Evolutionary conservation across 1,284 basidiomycete species (phyloP).

Genomic region (Flammula alnicola): DNA sequence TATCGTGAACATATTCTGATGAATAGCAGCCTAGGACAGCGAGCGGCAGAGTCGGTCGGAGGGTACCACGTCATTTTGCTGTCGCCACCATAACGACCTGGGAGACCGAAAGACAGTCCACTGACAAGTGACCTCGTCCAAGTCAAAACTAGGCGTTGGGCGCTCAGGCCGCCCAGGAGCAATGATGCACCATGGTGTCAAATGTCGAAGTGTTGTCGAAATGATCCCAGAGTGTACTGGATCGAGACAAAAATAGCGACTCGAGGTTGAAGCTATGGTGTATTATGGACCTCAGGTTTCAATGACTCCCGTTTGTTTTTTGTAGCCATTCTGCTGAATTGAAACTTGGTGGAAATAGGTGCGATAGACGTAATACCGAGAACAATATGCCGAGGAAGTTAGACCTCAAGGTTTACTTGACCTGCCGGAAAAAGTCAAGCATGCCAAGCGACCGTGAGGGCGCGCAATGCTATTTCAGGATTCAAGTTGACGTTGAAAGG

Average conservation of each 20-base stretch:
- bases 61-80: neutral
- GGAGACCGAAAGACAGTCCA: neutral
- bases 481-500: no score
- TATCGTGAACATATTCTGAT: neutral
- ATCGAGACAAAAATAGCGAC: neutral
- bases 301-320: neutral
- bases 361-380: no score
- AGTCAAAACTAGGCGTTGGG: neutral
- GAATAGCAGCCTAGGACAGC: neutral
- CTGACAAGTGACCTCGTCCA: neutral
- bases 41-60: slow-evolving; percentile 1
- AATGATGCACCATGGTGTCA: slow-evolving; percentile 4
- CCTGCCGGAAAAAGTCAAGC: no score
- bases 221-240: neutral
- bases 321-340: no score
- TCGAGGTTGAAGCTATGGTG: slow-evolving; percentile 1
- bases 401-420: no score
- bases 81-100: slow-evolving; percentile 1
- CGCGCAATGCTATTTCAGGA: no score
- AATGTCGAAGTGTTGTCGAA: neutral
- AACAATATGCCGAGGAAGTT: no score
- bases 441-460: no score
- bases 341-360: no score
- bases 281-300: neutral
- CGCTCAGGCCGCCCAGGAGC: neutral